A percentile compares a stretch with the other conserved stretches of the same genome.
Conservation (phyloP, 495 filamentous ascomycete genomes). For the Talaromyces liani region DNA sequence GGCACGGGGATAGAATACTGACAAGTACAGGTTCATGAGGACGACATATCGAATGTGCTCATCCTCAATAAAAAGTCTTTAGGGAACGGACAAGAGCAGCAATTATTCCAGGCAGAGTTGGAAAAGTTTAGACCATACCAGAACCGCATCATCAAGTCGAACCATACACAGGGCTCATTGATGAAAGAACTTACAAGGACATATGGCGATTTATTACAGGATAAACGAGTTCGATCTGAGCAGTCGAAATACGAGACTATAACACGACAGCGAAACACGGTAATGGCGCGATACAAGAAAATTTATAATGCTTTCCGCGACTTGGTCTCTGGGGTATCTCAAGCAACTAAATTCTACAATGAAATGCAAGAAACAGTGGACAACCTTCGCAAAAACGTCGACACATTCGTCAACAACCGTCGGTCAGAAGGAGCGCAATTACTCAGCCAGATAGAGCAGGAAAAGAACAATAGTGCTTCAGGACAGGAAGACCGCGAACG, state of each 20-base stretch:
- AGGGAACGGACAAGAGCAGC: conserved; percentile 69
- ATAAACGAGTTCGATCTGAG: conserved; percentile 87
- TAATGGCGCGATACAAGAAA: conserved; percentile 82
- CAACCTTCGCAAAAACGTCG: conserved; percentile 92
- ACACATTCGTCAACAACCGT: conserved; percentile 91
- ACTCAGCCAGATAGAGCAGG: conserved; percentile 77
- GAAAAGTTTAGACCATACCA: conserved; percentile 96
- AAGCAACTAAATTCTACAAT: conserved; percentile 85
- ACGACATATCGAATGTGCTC: conserved; percentile 94
- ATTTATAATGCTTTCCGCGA: conserved; percentile 90
- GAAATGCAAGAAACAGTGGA: conserved; percentile 96
- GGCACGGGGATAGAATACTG: background rate
- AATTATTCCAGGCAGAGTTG: conserved; percentile 87
- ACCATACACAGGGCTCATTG: conserved; percentile 84
- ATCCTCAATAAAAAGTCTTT: conserved; percentile 97
- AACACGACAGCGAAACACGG: conserved; percentile 71
- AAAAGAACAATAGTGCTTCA: conserved; percentile 57
- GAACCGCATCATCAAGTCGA: conserved; percentile 80
- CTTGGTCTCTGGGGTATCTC: conserved; percentile 73
- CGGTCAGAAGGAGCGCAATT: conserved; percentile 87
- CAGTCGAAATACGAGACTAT: conserved; percentile 90
- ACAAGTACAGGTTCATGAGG: conserved; percentile 67
- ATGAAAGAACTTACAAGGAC: conserved; percentile 92
- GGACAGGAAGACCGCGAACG: conserved; percentile 79
- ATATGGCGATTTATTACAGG: conserved; percentile 83